Conservation (phyloP, 352 stramenopile genomes). For the Pythium brassicae region DNA sequence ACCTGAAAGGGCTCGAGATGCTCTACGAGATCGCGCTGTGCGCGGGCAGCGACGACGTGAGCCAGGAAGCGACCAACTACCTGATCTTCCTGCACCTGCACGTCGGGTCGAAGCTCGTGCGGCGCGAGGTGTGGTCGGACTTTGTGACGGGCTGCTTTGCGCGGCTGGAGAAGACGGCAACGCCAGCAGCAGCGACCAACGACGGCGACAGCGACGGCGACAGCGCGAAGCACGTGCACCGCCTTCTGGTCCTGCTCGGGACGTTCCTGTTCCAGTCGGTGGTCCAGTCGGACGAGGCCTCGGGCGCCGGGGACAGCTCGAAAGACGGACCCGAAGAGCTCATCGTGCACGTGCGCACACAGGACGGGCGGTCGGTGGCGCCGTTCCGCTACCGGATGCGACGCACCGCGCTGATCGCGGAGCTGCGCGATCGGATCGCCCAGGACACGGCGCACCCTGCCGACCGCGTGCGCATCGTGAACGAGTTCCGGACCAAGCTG, state of each 20-base stretch:
- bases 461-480: constrained; percentile 62
- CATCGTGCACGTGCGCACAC: constrained; percentile 62
- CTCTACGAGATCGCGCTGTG: constrained; percentile 50
- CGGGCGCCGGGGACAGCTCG: not conserved
- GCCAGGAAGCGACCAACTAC: constrained; percentile 56
- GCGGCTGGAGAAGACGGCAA: constrained; percentile 29
- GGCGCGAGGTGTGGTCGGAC: constrained; percentile 60
- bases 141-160: constrained; percentile 51
- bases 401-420: constrained; percentile 50
- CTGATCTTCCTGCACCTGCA: constrained; percentile 70
- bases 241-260: constrained; percentile 62
- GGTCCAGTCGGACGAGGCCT: constrained; percentile 19
- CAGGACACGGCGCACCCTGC: constrained; percentile 60
- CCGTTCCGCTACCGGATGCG: constrained; percentile 59
- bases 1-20: constrained; percentile 55
- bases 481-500: constrained; percentile 65
- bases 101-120: constrained; percentile 62
- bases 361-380: constrained; percentile 52
- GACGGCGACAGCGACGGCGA: constrained; percentile 11
- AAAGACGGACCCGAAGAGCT: constrained; percentile 48
- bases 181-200: not conserved
- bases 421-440: constrained; percentile 59
- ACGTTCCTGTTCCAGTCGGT: constrained; percentile 74
- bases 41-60: constrained; percentile 34
- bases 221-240: constrained; percentile 30